Base-by-base conservation (phyloP, 805 yeast species). In the Lipomyces yamanashiensis region DNA sequence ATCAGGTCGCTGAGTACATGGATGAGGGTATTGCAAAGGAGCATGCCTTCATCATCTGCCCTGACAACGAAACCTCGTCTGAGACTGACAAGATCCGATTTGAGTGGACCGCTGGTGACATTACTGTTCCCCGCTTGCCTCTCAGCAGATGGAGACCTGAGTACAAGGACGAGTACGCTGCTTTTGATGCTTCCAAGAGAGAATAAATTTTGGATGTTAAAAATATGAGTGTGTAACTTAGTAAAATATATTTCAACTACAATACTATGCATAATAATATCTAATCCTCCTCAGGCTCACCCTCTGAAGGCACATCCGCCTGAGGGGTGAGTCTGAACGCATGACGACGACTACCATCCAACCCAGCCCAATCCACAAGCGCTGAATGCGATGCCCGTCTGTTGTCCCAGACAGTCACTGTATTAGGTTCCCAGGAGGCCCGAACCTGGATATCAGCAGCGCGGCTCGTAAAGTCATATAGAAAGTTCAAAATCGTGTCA, bases 381-480 rank as follows among this genome's bases (percentile, higher is more conserved):
- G 91, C 91, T 15, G 90, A 80, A 73, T 89, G 93, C 40, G 84
- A 75, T 13, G 85, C 82, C 70, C 89, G 79, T 75, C 93, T 82
- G 79, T 88, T 88, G 72, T 89, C 93, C 92, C 92, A 88, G 33
- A 87, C 77, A 39, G 85, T 89, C 51, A 88, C 89, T 0, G 92
- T 79, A 41, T 82, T 82, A 34, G 87, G 87, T 71, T 86, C 90
- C 88, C 91, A 88, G 54, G 75, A 80, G 7, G 89, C 90, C 72
- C 92, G 82, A 61, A 87, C 76, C 70, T 88, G 92, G 64, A 88
- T 78, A 74, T 89, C 93, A 9, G 84, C 71, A 67, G 77, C 75
- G 63, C 82, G 83, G 61, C 85, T 78, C 72, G 88, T 74, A 68
- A 80, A 80, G 43, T 80, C 69, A 53, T 71, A 81, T 70, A 89